Percentiles rank a stretch among this genome's conserved stretches.
Evolutionary conservation across 805 yeast species (phyloP).

Genomic region (Yamadazyma philogaea): DNA sequence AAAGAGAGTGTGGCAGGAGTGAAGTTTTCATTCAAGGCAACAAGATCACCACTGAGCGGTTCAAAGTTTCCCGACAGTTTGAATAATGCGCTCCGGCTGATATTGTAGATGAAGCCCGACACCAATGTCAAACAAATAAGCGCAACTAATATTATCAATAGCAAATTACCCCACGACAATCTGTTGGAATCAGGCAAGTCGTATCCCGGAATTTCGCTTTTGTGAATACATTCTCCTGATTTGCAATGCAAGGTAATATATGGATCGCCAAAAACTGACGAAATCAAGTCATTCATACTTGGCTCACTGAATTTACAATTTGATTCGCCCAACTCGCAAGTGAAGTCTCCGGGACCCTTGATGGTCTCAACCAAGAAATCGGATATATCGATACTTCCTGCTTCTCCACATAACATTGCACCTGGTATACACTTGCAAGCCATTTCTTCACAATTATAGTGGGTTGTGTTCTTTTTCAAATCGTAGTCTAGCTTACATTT

Average conservation of each 20-base stretch:
- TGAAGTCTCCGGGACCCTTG: constrained; percentile 88
- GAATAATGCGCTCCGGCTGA: constrained; percentile 63
- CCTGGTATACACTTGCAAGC: constrained; percentile 91
- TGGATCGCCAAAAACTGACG: constrained; percentile 93
- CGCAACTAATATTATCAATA: constrained; percentile 45
- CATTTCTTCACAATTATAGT: constrained; percentile 72
- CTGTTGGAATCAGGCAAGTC: constrained; percentile 55
- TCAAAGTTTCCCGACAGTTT: constrained; percentile 26
- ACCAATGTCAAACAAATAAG: constrained; percentile 42
- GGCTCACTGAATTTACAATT: constrained; percentile 88
- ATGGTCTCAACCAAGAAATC: constrained; percentile 90
- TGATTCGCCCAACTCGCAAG: constrained; percentile 63
- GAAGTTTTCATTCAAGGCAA: constrained; percentile 39
- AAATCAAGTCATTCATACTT: constrained; percentile 88
- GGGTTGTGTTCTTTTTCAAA: constrained; percentile 59
- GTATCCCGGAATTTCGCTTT: constrained; percentile 91
- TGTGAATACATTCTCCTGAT: constrained; percentile 90
- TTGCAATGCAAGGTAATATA: constrained; percentile 75
- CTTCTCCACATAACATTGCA: constrained; percentile 88
- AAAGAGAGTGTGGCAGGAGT: constrained; percentile 56
- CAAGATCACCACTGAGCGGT: constrained; percentile 23
- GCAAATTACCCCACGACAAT: constrained; percentile 45
- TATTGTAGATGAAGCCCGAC: constrained; percentile 44
- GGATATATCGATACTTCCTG: constrained; percentile 90
- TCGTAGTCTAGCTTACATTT: constrained; percentile 72